Evolutionary conservation across 78 protist species (phyloP).

Genomic region (Cavenderia fasciculata): DNA sequence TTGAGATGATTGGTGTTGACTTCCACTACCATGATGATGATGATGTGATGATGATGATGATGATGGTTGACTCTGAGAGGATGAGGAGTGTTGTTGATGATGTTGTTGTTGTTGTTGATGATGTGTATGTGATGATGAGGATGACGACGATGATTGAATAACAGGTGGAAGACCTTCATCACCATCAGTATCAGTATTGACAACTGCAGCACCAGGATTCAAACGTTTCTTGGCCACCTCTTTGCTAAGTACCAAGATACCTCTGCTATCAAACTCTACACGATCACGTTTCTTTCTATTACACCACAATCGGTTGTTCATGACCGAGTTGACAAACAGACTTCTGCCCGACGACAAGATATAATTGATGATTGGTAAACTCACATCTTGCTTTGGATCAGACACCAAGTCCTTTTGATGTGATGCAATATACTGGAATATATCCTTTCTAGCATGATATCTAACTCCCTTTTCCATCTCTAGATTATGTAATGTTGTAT

Average conservation of each 20-base stretch:
- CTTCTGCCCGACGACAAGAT: slow-evolving; percentile 57
- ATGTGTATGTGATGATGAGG: background rate
- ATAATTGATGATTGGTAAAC: slow-evolving; percentile 12
- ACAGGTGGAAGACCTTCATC: background rate
- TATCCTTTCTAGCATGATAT: slow-evolving; percentile 59
- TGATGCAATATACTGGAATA: slow-evolving; percentile 23
- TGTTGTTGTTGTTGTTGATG: background rate
- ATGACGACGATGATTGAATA: background rate
- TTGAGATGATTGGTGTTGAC: no score
- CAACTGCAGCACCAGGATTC: no score
- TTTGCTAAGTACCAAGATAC: slow-evolving; percentile 14
- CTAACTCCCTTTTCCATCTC: slow-evolving; percentile 54
- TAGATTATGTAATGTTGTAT: slow-evolving; percentile 50
- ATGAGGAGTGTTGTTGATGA: no score
- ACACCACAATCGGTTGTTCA: slow-evolving; percentile 54
- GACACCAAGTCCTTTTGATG: slow-evolving; percentile 49
- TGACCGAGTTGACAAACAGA: slow-evolving; percentile 27
- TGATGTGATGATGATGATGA: no score
- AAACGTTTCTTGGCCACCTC: slow-evolving; percentile 36
- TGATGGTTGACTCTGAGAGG: no score
- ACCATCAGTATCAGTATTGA: no score
- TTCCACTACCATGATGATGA: background rate
- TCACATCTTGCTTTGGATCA: slow-evolving; percentile 53
- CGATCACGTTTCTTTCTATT: slow-evolving; percentile 64
- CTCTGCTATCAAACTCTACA: slow-evolving; percentile 37